Conservation (phyloP, 2,329 filamentous ascomycete genomes). For the Beauveria australis region DNA sequence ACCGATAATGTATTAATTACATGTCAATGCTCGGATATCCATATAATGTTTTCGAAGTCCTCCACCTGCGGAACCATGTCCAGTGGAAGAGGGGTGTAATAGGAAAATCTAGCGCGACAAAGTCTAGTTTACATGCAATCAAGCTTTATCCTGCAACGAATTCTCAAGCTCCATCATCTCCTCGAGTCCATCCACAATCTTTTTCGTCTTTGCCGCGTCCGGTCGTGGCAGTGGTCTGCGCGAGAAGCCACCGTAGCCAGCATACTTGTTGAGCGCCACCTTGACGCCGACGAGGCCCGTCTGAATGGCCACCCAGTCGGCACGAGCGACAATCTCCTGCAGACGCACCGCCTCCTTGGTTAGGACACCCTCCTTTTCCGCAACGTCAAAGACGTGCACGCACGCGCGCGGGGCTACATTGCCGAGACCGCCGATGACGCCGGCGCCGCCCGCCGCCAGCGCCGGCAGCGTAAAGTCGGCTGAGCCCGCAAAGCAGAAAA, state of each 20-base stretch:
- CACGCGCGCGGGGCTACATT: constrained; percentile 64
- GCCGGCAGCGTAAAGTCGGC: constrained; percentile 66
- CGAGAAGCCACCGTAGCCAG: constrained; percentile 55
- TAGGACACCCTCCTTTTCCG: constrained; percentile 39
- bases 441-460: constrained; percentile 59
- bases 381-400: constrained; percentile 53
- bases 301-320: constrained; percentile 66
- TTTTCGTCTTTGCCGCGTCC: constrained; percentile 11
- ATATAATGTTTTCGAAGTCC: no score
- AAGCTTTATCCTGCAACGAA: constrained; percentile 9
- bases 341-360: constrained; percentile 51
- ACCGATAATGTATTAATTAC: no score
- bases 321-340: constrained; percentile 58
- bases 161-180: constrained; percentile 17
- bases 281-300: constrained; percentile 67
- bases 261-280: constrained; percentile 55
- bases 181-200: constrained; percentile 15
- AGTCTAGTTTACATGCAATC: background rate
- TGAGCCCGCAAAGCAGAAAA: constrained; percentile 64
- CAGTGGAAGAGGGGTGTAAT: no score
- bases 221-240: constrained; percentile 21
- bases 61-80: no score
- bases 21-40: no score
- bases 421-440: constrained; percentile 63
- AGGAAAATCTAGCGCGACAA: no score